phyloP scores from a whole-genome alignment of 2,329 filamentous ascomycete genomes.

The Colletotrichum sp. region DNA sequence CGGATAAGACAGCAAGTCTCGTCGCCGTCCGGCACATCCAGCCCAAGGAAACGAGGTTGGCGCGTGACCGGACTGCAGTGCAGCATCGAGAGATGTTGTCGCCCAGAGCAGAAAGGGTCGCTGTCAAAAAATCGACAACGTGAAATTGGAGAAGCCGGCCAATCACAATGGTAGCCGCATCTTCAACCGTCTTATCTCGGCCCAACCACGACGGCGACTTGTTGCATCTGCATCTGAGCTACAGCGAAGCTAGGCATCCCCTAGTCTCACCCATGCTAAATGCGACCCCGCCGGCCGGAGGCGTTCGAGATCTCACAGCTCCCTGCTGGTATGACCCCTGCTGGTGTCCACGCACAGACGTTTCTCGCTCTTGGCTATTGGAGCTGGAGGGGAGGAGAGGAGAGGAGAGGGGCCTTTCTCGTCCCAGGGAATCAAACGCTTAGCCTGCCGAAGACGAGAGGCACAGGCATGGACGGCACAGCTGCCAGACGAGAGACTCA shows the following conservation, averaged over 20 bases:
- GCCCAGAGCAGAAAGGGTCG: background rate
- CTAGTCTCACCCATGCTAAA: conserved; percentile 11
- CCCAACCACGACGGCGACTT: conserved; percentile 37
- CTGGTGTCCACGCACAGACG: conserved; percentile 8
- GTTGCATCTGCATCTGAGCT: conserved; percentile 12
- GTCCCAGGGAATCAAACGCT: background rate
- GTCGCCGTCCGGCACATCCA: background rate
- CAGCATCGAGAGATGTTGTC: conserved; percentile 5
- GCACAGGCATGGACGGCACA: background rate
- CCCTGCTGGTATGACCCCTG: conserved; percentile 5
- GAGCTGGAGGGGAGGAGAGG: background rate
- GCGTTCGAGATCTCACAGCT: conserved; percentile 18
- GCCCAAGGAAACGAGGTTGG: background rate
- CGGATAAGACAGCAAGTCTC: background rate
- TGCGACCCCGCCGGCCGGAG: conserved; percentile 13
- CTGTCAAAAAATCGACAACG: conserved; percentile 38
- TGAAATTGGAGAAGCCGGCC: conserved; percentile 40
- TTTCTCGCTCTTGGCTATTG: conserved; percentile 10
- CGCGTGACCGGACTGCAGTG: background rate
- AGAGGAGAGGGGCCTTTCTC: background rate
- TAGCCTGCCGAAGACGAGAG: background rate
- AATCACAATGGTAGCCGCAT: conserved; percentile 37
- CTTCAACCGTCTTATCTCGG: conserved; percentile 43
- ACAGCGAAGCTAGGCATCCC: conserved; percentile 1
- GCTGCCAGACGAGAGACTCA: background rate